A percentile compares a stretch with the other conserved stretches of the same genome.
phyloP scores from a whole-genome alignment of 768 basidiomycete species.

The Mycena floridula region DNA sequence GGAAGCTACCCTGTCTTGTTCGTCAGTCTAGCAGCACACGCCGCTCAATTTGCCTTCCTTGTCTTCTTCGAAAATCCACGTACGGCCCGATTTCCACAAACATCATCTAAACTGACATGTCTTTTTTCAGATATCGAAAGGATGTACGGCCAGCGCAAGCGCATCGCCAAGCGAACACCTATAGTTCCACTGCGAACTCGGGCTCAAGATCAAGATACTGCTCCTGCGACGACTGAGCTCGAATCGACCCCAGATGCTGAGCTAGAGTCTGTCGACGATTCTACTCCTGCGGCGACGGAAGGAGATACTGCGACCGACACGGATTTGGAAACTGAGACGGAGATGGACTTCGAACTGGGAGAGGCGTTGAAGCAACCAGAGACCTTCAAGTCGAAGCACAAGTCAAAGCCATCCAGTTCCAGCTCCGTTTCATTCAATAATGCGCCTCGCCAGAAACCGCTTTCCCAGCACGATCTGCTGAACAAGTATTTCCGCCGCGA shows the following conservation, averaged over 20 bases:
- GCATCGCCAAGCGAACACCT: constrained; percentile 80
- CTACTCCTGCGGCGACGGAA: constrained; percentile 64
- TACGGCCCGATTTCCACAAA: constrained; percentile 32
- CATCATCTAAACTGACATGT: constrained; percentile 4
- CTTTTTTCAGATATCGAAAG: constrained; percentile 76
- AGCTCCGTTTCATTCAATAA: constrained; percentile 26
- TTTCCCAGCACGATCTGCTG: constrained; percentile 84
- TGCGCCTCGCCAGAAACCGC: constrained; percentile 16
- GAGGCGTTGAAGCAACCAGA: too few relatives aligned
- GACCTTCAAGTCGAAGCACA: constrained; percentile 19
- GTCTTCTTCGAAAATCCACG: constrained; percentile 97
- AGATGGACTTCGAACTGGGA: constrained; percentile 40
- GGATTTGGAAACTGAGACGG: constrained; percentile 57
- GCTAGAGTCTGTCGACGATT: too few relatives aligned
- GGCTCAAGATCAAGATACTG: constrained; percentile 6
- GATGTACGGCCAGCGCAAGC: constrained; percentile 89
- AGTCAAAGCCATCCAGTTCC: constrained; percentile 24
- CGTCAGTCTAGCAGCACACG: constrained; percentile 89
- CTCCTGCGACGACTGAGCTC: constrained; percentile 14
- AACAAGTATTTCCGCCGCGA: constrained; percentile 91
- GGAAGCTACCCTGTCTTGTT: constrained; percentile 91
- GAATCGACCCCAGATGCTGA: too few relatives aligned
- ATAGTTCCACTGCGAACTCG: constrained; percentile 24
- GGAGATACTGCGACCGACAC: constrained; percentile 72
- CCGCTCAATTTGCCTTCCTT: constrained; percentile 94